Conservation (phyloP, 2,329 filamentous ascomycete genomes). For the Alternaria conjuncta region DNA sequence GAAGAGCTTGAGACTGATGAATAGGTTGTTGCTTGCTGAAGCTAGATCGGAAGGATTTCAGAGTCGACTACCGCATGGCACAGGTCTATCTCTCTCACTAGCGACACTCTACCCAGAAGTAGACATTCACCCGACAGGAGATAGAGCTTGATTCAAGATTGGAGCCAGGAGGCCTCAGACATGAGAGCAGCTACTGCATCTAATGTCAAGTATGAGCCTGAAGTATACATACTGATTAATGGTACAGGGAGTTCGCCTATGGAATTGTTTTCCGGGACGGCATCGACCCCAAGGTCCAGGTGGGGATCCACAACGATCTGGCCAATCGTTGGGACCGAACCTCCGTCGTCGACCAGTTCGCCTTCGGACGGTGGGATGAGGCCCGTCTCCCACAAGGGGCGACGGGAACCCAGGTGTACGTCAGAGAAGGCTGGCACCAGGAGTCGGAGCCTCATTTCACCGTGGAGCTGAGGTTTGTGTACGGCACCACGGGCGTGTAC, state of each 20-base stretch:
- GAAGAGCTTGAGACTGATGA: background rate
- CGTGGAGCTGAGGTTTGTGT: slow-evolving; percentile 2
- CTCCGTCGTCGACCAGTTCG: slow-evolving; percentile 2
- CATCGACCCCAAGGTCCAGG: background rate
- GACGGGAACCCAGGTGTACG: slow-evolving; percentile 3
- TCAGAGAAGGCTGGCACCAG: slow-evolving; percentile 13
- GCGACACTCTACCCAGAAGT: background rate
- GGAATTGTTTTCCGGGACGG: background rate
- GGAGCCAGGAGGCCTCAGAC: background rate
- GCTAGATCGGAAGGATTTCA: background rate
- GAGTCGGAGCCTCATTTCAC: slow-evolving; percentile 6
- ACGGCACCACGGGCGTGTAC: background rate
- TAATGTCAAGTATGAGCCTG: background rate
- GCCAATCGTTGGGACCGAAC: background rate
- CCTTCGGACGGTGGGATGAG: background rate
- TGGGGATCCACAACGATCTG: background rate
- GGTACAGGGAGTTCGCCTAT: background rate
- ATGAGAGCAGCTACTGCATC: background rate
- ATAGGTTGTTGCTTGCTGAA: background rate
- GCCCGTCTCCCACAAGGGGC: background rate
- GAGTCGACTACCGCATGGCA: background rate
- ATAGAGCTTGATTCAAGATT: background rate
- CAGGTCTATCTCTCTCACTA: background rate
- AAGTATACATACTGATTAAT: background rate
- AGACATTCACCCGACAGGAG: background rate